phyloP scores from a whole-genome alignment of 1,284 basidiomycete species.

The Moesziomyces globuligerus region DNA sequence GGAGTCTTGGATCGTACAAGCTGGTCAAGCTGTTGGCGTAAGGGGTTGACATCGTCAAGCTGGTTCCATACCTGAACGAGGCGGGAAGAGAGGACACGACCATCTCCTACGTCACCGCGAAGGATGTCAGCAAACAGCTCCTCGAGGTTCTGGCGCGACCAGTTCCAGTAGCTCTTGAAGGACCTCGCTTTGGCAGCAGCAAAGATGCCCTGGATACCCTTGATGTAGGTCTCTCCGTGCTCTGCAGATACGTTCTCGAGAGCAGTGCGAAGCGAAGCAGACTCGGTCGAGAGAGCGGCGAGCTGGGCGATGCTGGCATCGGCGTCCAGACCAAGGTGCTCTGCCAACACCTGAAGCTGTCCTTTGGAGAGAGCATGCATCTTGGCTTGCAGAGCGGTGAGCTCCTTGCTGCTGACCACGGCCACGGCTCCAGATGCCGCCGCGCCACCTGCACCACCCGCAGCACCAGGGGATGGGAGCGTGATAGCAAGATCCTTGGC shows the following conservation, averaged over 20 bases:
- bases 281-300: constrained; percentile 79
- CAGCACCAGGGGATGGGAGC: constrained; percentile 71
- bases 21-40: constrained; percentile 7
- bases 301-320: constrained; percentile 83
- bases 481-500: constrained; percentile 88
- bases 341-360: constrained; percentile 93
- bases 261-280: constrained; percentile 75
- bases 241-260: constrained; percentile 88
- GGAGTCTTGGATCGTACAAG: background rate
- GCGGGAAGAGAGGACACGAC: constrained; percentile 66
- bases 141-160: constrained; percentile 93
- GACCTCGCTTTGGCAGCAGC: constrained; percentile 92
- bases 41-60: background rate
- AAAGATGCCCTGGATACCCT: constrained; percentile 92
- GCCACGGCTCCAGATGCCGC: constrained; percentile 70
- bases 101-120: constrained; percentile 87
- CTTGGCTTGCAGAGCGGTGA: constrained; percentile 92
- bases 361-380: constrained; percentile 91
- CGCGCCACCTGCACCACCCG: constrained; percentile 74
- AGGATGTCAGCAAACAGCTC: constrained; percentile 80
- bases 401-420: constrained; percentile 98
- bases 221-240: constrained; percentile 89
- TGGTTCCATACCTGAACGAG: constrained; percentile 1
- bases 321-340: constrained; percentile 91
- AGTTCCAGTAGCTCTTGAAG: constrained; percentile 98